Conservation (phyloP, 108 stramenopile species). For the Stephanodiscus minutulus region DNA sequence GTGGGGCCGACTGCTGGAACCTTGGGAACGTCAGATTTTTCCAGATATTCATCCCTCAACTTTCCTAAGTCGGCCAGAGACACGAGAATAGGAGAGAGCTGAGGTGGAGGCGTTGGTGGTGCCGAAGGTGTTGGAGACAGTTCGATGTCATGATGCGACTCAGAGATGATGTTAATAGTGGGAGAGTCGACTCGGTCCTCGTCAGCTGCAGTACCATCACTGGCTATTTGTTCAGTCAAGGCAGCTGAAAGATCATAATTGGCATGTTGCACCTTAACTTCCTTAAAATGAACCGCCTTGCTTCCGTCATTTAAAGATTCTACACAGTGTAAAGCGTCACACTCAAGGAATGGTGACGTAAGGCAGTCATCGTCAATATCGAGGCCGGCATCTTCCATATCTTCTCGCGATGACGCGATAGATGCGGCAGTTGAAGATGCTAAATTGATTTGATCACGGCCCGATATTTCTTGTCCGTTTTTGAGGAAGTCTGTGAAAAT, state of each 20-base stretch:
- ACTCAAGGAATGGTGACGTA: constrained; percentile 10
- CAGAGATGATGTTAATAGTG: neutral
- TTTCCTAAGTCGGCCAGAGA: constrained; percentile 74
- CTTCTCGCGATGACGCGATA: constrained; percentile 65
- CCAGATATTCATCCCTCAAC: constrained; percentile 26
- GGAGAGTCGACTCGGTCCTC: constrained; percentile 1
- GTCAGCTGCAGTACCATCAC: constrained; percentile 12
- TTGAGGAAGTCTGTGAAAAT: constrained; percentile 61
- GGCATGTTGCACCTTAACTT: neutral
- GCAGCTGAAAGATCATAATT: constrained; percentile 1
- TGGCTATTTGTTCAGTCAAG: neutral
- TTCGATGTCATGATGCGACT: constrained; percentile 10
- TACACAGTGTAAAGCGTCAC: constrained; percentile 11
- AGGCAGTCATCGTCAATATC: constrained; percentile 20
- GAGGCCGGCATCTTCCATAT: constrained; percentile 28
- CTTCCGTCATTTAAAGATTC: constrained; percentile 3
- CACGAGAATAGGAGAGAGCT: constrained; percentile 69
- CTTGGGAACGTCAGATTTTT: constrained; percentile 34
- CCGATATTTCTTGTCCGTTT: neutral
- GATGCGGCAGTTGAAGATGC: constrained; percentile 83
- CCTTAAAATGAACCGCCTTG: constrained; percentile 21
- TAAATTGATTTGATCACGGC: constrained; percentile 12
- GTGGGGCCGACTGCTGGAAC: constrained; percentile 28
- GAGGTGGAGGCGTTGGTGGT: constrained; percentile 71
- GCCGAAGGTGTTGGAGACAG: constrained; percentile 59